phyloP scores from a whole-genome alignment of 495 filamentous ascomycete species.

The Pseudevernia furfuracea region DNA sequence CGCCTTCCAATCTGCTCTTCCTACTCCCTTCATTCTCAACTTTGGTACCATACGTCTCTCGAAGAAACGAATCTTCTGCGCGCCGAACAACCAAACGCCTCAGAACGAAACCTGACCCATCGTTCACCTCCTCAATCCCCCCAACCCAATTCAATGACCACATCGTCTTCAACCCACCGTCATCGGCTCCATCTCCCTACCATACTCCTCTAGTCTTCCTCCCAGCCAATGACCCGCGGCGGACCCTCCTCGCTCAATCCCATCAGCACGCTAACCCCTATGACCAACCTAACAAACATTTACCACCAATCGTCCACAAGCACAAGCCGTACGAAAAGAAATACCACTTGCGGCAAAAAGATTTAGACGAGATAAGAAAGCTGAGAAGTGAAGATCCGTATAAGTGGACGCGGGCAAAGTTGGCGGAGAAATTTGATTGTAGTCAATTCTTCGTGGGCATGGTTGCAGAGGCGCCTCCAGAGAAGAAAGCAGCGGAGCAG shows the following conservation, averaged over 20 bases:
- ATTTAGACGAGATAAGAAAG: slow-evolving; percentile 72
- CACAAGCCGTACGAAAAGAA: slow-evolving; percentile 48
- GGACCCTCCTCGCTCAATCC: slow-evolving; percentile 42
- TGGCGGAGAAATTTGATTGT: slow-evolving; percentile 74
- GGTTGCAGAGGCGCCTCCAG: slow-evolving; percentile 41
- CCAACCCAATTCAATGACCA: slow-evolving; percentile 43
- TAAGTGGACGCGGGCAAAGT: slow-evolving; percentile 59
- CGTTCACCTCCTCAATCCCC: slow-evolving; percentile 48
- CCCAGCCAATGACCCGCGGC: slow-evolving; percentile 67
- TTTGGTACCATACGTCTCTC: slow-evolving; percentile 27
- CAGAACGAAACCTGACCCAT: slow-evolving; percentile 62
- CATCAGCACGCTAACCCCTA: slow-evolving; percentile 27
- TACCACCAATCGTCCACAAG: slow-evolving; percentile 51
- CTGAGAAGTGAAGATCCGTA: slow-evolving; percentile 61
- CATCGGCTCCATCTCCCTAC: slow-evolving; percentile 70
- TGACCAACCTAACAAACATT: slow-evolving; percentile 23
- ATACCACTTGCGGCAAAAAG: slow-evolving; percentile 66
- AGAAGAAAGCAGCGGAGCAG: slow-evolving; percentile 45
- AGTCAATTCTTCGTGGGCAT: slow-evolving; percentile 61
- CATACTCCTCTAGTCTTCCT: slow-evolving; percentile 89
- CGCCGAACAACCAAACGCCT: slow-evolving; percentile 65
- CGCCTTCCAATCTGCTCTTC: slow-evolving; percentile 33
- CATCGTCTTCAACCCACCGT: slow-evolving; percentile 92
- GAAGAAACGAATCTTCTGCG: slow-evolving; percentile 60
- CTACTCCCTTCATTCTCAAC: slow-evolving; percentile 39